phyloP scores from a whole-genome alignment of 257 asterid genomes.

The Plantago ovata region DNA sequence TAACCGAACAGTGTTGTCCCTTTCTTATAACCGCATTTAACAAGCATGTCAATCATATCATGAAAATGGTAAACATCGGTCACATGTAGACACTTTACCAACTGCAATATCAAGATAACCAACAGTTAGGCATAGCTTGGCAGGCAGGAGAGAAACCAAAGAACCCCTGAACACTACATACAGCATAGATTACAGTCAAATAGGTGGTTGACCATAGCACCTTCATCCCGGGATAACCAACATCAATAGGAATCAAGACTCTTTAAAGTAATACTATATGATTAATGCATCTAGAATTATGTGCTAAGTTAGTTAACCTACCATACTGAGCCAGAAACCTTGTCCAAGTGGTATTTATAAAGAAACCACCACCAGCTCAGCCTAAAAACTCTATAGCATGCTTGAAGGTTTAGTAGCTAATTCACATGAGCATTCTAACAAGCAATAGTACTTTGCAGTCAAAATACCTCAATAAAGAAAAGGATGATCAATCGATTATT shows the following conservation, averaged over 20 bases:
- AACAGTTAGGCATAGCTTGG: slow-evolving; percentile 15
- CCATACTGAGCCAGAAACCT: neutral
- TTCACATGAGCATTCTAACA: no score
- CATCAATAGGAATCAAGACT: neutral
- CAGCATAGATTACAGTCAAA: no score
- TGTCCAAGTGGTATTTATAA: neutral
- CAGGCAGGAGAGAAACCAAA: neutral
- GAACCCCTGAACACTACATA: no score
- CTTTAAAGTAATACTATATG: no score
- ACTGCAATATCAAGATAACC: slow-evolving; percentile 40
- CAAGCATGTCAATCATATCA: slow-evolving; percentile 95
- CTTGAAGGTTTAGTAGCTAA: no score
- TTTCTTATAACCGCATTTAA: slow-evolving; percentile 83
- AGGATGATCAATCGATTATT: no score
- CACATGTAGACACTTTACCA: slow-evolving; percentile 64
- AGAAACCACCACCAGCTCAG: no score
- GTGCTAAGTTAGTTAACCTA: no score
- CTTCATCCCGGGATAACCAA: neutral
- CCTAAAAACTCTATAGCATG: no score
- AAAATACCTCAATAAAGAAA: no score
- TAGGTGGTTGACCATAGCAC: neutral
- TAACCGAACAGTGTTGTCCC: slow-evolving; percentile 89
- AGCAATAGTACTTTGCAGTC: no score
- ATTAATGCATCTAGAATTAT: no score
- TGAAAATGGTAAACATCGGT: slow-evolving; percentile 77